A percentile compares a stretch with the other conserved stretches of the same genome.
phyloP scores from a whole-genome alignment of 148 eudicot genomes.

The Dysphania ambrosioides region DNA sequence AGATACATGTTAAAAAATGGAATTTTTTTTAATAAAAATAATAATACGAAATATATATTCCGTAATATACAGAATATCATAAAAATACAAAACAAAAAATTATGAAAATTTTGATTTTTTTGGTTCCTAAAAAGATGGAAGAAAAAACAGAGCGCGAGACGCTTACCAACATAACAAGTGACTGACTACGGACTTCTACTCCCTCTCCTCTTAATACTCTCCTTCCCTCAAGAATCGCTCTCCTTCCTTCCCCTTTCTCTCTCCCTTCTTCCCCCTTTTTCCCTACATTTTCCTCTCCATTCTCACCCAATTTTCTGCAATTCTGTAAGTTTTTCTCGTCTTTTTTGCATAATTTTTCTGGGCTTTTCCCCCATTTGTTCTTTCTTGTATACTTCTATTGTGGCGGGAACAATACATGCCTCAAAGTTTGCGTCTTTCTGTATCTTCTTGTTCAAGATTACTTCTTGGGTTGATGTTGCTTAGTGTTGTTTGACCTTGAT shows the following conservation, averaged over 20 bases:
- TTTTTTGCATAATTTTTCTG: neutral
- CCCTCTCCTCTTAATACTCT: neutral
- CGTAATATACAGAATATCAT: too few relatives aligned
- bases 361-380: neutral
- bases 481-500: constrained; percentile 1
- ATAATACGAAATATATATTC: too few relatives aligned
- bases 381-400: constrained; percentile 17
- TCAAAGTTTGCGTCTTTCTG: neutral
- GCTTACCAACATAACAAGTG: constrained; percentile 25
- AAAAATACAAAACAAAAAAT: too few relatives aligned
- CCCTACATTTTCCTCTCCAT: constrained; percentile 8
- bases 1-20: too few relatives aligned
- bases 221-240: constrained; percentile 30
- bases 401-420: constrained; percentile 30
- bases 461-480: constrained; percentile 15
- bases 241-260: constrained; percentile 1
- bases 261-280: constrained; percentile 9
- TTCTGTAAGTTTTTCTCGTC: constrained; percentile 28
- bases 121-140: constrained; percentile 1
- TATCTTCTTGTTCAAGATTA: constrained; percentile 3
- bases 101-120: neutral
- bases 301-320: constrained; percentile 13
- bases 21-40: too few relatives aligned
- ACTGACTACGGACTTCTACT: constrained; percentile 2
- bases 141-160: constrained; percentile 15